Conservation (phyloP, 495 filamentous ascomycete genomes). For the Penicillium subrubescens region DNA sequence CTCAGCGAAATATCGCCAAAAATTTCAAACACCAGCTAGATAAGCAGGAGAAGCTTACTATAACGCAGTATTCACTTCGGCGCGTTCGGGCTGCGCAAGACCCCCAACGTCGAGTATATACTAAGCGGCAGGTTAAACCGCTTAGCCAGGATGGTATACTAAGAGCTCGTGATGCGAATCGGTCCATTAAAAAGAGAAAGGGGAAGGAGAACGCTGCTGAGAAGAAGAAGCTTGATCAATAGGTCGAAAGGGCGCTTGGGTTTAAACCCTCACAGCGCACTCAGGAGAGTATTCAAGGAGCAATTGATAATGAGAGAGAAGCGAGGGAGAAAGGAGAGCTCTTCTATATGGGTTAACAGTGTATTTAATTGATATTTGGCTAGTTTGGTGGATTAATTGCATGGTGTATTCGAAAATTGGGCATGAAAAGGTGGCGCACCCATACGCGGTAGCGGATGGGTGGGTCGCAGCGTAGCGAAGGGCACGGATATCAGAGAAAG, state of each 20-base stretch:
- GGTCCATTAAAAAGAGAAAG: not conserved
- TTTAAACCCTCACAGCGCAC: not conserved
- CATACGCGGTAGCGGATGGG: too few species aligned
- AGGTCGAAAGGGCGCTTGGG: not conserved
- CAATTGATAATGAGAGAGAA: too few species aligned
- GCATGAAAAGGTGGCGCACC: too few species aligned
- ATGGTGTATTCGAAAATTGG: too few species aligned
- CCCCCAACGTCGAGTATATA: not conserved
- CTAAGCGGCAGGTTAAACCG: not conserved
- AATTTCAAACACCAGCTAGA: not conserved
- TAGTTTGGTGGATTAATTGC: too few species aligned
- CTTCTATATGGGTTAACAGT: too few species aligned
- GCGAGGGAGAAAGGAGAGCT: too few species aligned
- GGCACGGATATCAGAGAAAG: too few species aligned
- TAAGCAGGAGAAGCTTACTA: not conserved
- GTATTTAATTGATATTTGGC: too few species aligned
- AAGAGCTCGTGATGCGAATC: not conserved
- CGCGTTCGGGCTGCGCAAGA: not conserved
- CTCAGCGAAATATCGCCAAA: not conserved
- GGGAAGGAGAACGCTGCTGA: not conserved
- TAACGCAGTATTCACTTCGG: not conserved
- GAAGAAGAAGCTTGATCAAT: not conserved
- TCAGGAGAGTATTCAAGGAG: too few species aligned
- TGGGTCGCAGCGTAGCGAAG: too few species aligned
- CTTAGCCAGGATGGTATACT: not conserved